These are phyloP conservation scores for Zea luxurians DNA, from an alignment of 176 grass and related monocot species.

Conservation along the genomic window DNA sequence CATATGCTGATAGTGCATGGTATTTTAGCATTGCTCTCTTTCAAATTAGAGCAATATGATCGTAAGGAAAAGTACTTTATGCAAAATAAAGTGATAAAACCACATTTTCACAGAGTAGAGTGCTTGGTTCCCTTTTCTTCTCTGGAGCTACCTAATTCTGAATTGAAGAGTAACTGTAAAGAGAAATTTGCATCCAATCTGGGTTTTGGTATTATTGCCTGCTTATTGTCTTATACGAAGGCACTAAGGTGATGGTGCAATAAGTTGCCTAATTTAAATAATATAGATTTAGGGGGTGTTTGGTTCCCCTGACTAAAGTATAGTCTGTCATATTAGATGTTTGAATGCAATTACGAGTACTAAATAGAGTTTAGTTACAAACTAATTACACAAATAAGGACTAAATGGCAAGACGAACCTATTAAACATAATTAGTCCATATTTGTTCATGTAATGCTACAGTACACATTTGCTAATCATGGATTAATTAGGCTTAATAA, in stretches of 20 bases:
- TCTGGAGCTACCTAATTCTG: background rate
- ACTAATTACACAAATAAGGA: no score
- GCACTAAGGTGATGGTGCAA: background rate
- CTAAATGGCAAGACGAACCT: no score
- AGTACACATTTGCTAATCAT: no score
- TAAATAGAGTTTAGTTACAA: no score
- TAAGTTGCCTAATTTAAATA: background rate
- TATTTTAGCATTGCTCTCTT: conserved; percentile 8
- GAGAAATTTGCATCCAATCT: background rate
- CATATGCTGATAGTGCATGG: background rate
- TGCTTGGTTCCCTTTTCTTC: background rate
- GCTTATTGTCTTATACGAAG: conserved; percentile 5
- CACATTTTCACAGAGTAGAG: background rate
- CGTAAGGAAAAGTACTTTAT: background rate
- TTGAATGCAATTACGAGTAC: no score
- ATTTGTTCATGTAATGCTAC: no score
- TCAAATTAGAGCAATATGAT: background rate
- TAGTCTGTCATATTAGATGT: no score
- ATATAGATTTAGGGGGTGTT: background rate
- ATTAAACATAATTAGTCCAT: no score
- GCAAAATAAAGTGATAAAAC: conserved; percentile 10
- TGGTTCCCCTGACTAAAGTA: no score
- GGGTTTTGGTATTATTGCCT: background rate
- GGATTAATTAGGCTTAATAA: no score
- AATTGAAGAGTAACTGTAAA: background rate